A percentile compares a stretch with the other conserved stretches of the same genome.
These are phyloP conservation scores for Apiotrichum gamsii DNA, from an alignment of 1,284 basidiomycete genomes.

Conservation along the genomic window DNA sequence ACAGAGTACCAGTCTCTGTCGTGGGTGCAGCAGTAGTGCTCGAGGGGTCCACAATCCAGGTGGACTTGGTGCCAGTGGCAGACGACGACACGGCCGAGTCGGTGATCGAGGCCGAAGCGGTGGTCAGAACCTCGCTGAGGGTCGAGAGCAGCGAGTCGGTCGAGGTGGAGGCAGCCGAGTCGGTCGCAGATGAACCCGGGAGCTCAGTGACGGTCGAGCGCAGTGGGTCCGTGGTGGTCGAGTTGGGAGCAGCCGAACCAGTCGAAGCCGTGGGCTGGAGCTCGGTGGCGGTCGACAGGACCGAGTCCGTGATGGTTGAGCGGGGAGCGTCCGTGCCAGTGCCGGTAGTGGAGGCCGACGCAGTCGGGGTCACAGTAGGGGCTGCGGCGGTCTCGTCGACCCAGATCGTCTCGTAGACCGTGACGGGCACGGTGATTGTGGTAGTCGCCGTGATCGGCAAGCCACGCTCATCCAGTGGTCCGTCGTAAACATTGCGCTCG, in stretches of 20 bases:
- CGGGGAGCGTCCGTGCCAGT: slow-evolving; percentile 2
- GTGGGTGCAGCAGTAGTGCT: too few relatives aligned
- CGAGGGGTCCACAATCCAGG: background rate
- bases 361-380: slow-evolving; percentile 1
- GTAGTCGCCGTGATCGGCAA: slow-evolving; percentile 44
- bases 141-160: too few relatives aligned
- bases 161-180: too few relatives aligned
- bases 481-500: background rate
- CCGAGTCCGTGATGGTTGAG: slow-evolving; percentile 6
- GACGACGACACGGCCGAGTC: background rate
- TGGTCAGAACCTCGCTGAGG: too few relatives aligned
- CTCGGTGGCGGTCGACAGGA: background rate
- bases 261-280: background rate
- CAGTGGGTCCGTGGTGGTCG: too few relatives aligned
- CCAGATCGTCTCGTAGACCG: slow-evolving; percentile 41
- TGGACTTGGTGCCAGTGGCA: too few relatives aligned
- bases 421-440: slow-evolving; percentile 37
- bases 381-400: slow-evolving; percentile 22
- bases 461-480: slow-evolving; percentile 29
- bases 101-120: slow-evolving; percentile 2
- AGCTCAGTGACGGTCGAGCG: too few relatives aligned
- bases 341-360: too few relatives aligned
- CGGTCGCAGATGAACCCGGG: too few relatives aligned
- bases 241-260: background rate
- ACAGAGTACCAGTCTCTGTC: slow-evolving; percentile 2